A percentile compares a stretch with the other conserved stretches of the same genome.
phyloP scores from a whole-genome alignment of 306 rosid genomes.

The Castanea crenata region DNA sequence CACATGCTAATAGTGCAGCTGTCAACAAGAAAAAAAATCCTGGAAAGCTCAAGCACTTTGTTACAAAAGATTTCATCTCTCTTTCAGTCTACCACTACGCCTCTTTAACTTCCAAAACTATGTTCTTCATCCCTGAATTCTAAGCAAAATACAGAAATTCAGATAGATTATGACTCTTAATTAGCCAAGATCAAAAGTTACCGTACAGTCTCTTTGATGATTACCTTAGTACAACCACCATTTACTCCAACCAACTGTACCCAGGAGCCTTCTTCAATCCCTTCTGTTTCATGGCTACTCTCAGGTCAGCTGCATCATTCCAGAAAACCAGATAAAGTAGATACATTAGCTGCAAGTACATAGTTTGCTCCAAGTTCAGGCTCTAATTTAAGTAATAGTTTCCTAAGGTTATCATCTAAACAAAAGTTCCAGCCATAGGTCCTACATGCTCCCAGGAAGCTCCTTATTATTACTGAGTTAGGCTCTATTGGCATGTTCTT shows the following conservation, averaged over 20 bases:
- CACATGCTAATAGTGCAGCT: not conserved
- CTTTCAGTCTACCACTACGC: not conserved
- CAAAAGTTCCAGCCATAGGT: constrained; percentile 35
- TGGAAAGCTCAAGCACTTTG: not conserved
- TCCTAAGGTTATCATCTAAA: constrained; percentile 35
- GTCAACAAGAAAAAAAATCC: not conserved
- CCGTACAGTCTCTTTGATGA: not conserved
- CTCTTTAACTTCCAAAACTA: not conserved
- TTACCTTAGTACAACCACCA: constrained; percentile 8
- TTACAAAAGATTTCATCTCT: not conserved
- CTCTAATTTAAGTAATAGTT: constrained; percentile 46
- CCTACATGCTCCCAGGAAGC: constrained; percentile 59
- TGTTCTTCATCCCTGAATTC: not conserved
- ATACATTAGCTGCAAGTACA: constrained; percentile 52
- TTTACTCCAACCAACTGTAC: constrained; percentile 62
- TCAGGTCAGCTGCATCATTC: constrained; percentile 51
- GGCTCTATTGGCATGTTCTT: constrained; percentile 53
- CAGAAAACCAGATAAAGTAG: constrained; percentile 42
- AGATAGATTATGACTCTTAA: not conserved
- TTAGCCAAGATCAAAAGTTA: not conserved
- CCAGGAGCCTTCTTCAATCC: constrained; percentile 59
- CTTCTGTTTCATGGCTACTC: constrained; percentile 53
- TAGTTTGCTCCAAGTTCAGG: constrained; percentile 56
- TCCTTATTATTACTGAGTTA: constrained; percentile 50
- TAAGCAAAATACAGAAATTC: not conserved